Evolutionary conservation across 2,329 filamentous ascomycete species (phyloP), one percentile per base, ranked within the genome.

Genomic region (Diplodia corticola): DNA sequence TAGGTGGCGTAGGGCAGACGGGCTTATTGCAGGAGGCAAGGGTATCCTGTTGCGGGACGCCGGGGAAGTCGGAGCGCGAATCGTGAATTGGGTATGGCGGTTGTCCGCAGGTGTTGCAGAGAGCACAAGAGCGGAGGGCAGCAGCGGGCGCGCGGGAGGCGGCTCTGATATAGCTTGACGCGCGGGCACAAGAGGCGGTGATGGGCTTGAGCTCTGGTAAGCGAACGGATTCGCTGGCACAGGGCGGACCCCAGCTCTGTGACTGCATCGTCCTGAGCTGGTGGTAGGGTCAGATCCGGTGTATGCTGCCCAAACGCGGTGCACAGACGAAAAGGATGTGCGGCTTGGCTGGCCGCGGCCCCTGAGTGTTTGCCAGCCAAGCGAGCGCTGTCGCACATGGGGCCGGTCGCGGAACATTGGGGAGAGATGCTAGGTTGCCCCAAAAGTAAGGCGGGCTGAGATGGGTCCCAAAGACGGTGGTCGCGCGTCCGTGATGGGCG

Each of bases 51-150:
- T 37, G 54, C 44, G 46, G 48, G 46, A 20, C 46, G 64, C 48
- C 64, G 55, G 64, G 64, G 64, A 65, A 63, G 64, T 64, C 63
- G 63, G 63, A 53, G 63, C 63, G 63, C 49, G 63, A 64, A 61
- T 61, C 57, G 57, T 61, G 57, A 61, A 46, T 20, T 44, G 40
- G 57, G 57, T 59, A 59, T 44, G 46, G 64, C 44, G 44, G 28
- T 51, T 60, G 64, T 59, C 53, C 54, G 40, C 51, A 44, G 55
- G 55, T 51, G 55, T 66, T 51, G 55, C 51, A 59, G 64, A 66
- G 49, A 50, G 26, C 48, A 66, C 55, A 63, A 61, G 64, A 61
- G 30, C 49, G 46, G 64, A n/a, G 22, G 48, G 64, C 55, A 53
- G 64, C 64, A 61, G 64, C 55, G 55, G 64, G 64, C 46, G 50